phyloP scores from a whole-genome alignment of 192 early-diverging fungal genomes.

The Backusella macrospora region DNA sequence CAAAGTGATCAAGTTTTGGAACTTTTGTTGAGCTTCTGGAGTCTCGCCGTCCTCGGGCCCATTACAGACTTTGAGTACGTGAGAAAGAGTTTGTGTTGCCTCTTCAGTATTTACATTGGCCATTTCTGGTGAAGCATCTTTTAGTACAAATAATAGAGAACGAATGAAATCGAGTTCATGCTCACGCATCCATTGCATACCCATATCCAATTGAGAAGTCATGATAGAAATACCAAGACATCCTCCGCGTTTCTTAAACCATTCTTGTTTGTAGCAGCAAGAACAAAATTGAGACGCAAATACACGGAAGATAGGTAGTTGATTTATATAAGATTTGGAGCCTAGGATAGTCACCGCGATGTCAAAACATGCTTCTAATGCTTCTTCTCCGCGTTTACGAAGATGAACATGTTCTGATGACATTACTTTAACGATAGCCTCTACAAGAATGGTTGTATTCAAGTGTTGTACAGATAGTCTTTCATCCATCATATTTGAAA shows the following conservation, averaged over 20 bases:
- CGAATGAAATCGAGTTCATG: constrained; percentile 94
- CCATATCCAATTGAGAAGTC: constrained; percentile 80
- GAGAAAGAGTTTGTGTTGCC: constrained; percentile 70
- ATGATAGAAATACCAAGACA: constrained; percentile 87
- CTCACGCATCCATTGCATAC: constrained; percentile 88
- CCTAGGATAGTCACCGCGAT: constrained; percentile 58
- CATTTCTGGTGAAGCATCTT: constrained; percentile 84
- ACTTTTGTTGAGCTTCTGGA: constrained; percentile 60
- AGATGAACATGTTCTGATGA: constrained; percentile 65
- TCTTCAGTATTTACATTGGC: constrained; percentile 73
- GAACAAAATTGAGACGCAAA: constrained; percentile 87
- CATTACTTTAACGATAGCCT: constrained; percentile 75
- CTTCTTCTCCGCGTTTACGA: constrained; percentile 63
- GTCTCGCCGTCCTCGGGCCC: constrained; percentile 55
- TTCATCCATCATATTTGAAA: constrained; percentile 52
- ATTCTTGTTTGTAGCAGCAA: constrained; percentile 88
- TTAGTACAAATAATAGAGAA: constrained; percentile 92
- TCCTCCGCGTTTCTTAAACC: constrained; percentile 87
- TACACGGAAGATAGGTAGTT: constrained; percentile 73
- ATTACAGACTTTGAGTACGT: constrained; percentile 75
- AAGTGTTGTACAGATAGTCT: constrained; percentile 49
- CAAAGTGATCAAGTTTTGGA: constrained; percentile 75
- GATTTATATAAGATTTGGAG: constrained; percentile 59
- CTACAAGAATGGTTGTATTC: constrained; percentile 72
- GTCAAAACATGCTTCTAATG: constrained; percentile 64